These are phyloP conservation scores for Millerozyma acaciae DNA, from an alignment of 805 yeast species.

Conservation along the genomic window DNA sequence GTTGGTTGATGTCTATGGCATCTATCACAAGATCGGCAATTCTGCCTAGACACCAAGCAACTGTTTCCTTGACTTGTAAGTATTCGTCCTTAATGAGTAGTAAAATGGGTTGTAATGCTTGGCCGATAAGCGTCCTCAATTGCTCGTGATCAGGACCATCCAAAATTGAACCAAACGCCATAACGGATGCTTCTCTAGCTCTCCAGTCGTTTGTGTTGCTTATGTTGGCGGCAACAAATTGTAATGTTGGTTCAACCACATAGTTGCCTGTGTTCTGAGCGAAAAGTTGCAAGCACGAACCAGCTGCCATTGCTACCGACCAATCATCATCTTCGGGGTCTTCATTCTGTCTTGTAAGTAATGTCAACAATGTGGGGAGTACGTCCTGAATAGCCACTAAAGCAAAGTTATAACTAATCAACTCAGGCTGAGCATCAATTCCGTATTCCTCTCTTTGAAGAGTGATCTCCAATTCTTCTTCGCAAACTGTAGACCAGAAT, in stretches of 20 bases:
- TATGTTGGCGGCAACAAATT: constrained; percentile 77
- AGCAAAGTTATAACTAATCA: constrained; percentile 75
- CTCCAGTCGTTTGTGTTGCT: constrained; percentile 57
- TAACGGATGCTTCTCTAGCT: constrained; percentile 92
- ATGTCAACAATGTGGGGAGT: constrained; percentile 75
- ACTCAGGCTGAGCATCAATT: constrained; percentile 39
- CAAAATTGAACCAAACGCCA: constrained; percentile 97
- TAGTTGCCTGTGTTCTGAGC: constrained; percentile 87
- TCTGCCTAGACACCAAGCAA: constrained; percentile 97
- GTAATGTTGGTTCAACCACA: constrained; percentile 80
- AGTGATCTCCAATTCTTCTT: constrained; percentile 84
- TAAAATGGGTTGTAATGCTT: constrained; percentile 80
- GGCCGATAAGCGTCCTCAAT: constrained; percentile 62
- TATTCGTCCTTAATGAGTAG: constrained; percentile 67
- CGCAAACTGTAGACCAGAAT: constrained; percentile 99
- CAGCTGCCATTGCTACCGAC: constrained; percentile 99
- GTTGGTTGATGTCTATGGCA: constrained; percentile 62
- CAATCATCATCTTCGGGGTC: constrained; percentile 95
- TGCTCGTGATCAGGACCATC: constrained; percentile 87
- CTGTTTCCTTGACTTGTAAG: constrained; percentile 91
- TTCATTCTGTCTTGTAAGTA: constrained; percentile 85
- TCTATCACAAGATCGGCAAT: constrained; percentile 83
- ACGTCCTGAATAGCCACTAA: constrained; percentile 78
- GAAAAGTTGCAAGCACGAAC: constrained; percentile 90
- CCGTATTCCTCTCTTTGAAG: constrained; percentile 62